Percentiles rank a stretch among this genome's conserved stretches.
Conservation (phyloP, 2,329 filamentous ascomycete species). For the Sclerotinia subarctica region DNA sequence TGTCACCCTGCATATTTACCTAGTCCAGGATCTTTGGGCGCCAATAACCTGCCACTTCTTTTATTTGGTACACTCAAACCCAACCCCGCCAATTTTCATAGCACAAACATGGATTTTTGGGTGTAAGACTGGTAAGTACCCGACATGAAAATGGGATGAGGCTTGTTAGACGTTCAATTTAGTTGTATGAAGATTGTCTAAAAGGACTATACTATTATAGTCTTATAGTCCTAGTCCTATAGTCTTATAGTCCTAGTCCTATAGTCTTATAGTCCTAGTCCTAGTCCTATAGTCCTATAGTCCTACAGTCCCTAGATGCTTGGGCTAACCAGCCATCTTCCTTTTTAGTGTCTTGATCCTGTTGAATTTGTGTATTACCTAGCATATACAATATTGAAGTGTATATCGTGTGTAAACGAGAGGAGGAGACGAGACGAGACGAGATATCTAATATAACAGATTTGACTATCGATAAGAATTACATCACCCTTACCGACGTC, state of each 20-base stretch:
- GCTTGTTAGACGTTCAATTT: background rate
- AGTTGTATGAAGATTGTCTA: background rate
- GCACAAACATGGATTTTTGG: background rate
- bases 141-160: background rate
- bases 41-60: slow-evolving; percentile 19
- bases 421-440: background rate
- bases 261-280: background rate
- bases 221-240: too few species aligned
- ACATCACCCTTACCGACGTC: slow-evolving; percentile 7
- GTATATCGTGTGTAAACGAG: background rate
- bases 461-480: background rate
- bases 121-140: too few species aligned
- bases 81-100: slow-evolving; percentile 16
- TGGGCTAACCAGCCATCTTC: slow-evolving; percentile 1
- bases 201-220: too few species aligned
- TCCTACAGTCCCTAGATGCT: too few species aligned
- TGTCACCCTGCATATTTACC: slow-evolving; percentile 12
- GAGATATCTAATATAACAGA: background rate
- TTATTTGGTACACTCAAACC: background rate
- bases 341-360: background rate
- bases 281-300: background rate
- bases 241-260: background rate
- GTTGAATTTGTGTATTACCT: background rate
- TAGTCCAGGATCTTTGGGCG: slow-evolving; percentile 12
- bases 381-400: background rate